A percentile compares a stretch with the other conserved stretches of the same genome.
Conservation (phyloP, 1,284 basidiomycete genomes). For the Inonotus hispidus region DNA sequence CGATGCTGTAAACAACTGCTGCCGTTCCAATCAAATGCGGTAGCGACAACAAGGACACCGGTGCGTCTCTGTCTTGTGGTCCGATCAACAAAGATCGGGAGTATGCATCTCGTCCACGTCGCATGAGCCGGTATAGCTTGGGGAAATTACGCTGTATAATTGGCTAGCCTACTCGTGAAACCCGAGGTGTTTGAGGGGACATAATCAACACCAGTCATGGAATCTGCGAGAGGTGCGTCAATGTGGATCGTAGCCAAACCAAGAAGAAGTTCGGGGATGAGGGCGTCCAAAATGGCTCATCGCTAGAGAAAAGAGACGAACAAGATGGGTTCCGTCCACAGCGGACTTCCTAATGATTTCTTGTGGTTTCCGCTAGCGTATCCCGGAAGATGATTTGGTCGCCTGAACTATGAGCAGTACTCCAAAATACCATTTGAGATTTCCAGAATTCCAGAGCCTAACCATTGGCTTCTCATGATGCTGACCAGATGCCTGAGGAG, state of each 20-base stretch:
- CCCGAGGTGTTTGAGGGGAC: constrained; percentile 3
- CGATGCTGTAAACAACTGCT: too few species aligned
- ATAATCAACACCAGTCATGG: not conserved
- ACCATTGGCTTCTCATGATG: too few species aligned
- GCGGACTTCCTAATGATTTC: not conserved
- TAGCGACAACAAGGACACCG: not conserved
- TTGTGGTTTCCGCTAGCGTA: not conserved
- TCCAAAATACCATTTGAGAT: not conserved
- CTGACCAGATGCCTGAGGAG: too few species aligned
- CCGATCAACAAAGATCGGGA: not conserved
- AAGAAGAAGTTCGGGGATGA: not conserved
- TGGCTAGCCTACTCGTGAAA: not conserved
- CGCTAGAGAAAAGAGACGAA: not conserved
- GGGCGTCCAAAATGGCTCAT: not conserved
- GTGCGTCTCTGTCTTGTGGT: not conserved
- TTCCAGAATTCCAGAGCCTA: not conserved
- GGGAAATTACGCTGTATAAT: not conserved
- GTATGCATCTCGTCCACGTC: too few species aligned
- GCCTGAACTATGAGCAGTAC: not conserved
- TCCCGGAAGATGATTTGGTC: not conserved
- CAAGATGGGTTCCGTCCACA: not conserved
- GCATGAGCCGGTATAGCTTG: not conserved
- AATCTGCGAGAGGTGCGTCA: not conserved
- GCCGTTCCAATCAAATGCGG: too few species aligned
- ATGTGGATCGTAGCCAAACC: not conserved